phyloP scores from a whole-genome alignment of 2,329 filamentous ascomycete genomes.

The Dothideomycetes sp. region DNA sequence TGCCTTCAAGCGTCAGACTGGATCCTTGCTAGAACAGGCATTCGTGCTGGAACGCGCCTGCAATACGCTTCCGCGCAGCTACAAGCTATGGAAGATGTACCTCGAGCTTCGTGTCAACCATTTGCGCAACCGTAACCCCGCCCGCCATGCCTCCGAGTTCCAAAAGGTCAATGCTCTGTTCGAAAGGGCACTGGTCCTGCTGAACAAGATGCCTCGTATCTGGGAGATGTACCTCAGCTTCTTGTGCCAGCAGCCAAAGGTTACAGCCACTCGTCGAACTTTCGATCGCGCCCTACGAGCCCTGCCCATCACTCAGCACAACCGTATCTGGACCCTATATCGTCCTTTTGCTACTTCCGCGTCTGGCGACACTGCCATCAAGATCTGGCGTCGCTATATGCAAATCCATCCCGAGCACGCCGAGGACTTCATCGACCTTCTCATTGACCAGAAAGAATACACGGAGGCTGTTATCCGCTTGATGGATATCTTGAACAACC shows the following conservation, averaged over 20 bases:
- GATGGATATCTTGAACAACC: slow-evolving; percentile 84
- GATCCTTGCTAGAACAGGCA: slow-evolving; percentile 75
- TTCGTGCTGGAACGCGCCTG: slow-evolving; percentile 86
- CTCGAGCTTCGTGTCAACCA: slow-evolving; percentile 67
- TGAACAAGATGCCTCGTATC: slow-evolving; percentile 98
- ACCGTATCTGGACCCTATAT: slow-evolving; percentile 89
- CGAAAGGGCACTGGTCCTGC: slow-evolving; percentile 79
- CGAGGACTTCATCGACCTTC: slow-evolving; percentile 88
- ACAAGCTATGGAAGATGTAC: slow-evolving; percentile 99
- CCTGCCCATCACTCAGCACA: slow-evolving; percentile 88
- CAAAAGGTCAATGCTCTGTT: slow-evolving; percentile 92
- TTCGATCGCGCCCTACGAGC: slow-evolving; percentile 91
- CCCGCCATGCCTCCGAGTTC: slow-evolving; percentile 69
- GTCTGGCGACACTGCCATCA: slow-evolving; percentile 80
- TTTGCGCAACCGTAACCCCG: slow-evolving; percentile 65
- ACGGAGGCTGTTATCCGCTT: slow-evolving; percentile 87
- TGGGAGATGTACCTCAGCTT: slow-evolving; percentile 98
- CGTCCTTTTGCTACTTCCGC: slow-evolving; percentile 84
- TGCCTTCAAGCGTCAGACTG: slow-evolving; percentile 81
- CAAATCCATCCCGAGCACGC: slow-evolving; percentile 92
- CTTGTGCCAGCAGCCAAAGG: slow-evolving; percentile 79
- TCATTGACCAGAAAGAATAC: slow-evolving; percentile 72
- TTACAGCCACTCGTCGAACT: slow-evolving; percentile 74
- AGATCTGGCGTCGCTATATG: slow-evolving; percentile 92
- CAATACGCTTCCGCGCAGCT: slow-evolving; percentile 79